Evolutionary conservation across 352 stramenopile genomes (phyloP).

Genomic region (Phytopythium boreale): DNA sequence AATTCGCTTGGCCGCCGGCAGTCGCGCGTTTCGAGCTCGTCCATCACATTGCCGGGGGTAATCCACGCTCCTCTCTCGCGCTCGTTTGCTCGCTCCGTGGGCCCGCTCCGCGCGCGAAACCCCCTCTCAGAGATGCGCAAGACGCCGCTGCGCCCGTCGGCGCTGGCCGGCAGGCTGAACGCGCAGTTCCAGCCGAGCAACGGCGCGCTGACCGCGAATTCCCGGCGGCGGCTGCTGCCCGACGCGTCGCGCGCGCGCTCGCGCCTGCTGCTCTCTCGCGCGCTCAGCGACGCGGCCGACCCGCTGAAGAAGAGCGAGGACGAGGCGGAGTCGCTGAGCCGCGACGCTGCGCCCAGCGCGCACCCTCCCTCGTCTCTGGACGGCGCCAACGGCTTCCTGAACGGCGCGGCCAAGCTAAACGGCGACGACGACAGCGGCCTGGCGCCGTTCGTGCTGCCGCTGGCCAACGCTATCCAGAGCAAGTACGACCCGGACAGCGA

Average conservation of each 20-base stretch:
- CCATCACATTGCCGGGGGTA: not conserved
- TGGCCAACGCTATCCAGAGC: not conserved
- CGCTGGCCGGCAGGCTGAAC: slow-evolving; percentile 11
- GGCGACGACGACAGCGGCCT: not conserved
- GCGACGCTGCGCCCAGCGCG: not conserved
- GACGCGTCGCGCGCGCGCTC: slow-evolving; percentile 1
- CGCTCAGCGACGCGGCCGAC: slow-evolving; percentile 42
- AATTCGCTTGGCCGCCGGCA: not conserved
- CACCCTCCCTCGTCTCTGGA: not conserved
- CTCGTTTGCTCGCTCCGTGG: not conserved
- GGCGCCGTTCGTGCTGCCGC: not conserved
- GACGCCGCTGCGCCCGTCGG: slow-evolving; percentile 36
- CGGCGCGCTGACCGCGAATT: not conserved
- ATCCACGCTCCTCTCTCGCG: too few species aligned
- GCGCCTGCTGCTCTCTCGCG: slow-evolving; percentile 24
- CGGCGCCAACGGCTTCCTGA: slow-evolving; percentile 4
- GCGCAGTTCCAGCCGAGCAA: not conserved
- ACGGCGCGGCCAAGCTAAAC: not conserved
- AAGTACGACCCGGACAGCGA: slow-evolving; percentile 7
- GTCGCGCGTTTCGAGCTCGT: not conserved
- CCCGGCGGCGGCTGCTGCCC: slow-evolving; percentile 10
- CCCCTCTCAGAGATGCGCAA: slow-evolving; percentile 2
- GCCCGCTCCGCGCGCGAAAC: not conserved
- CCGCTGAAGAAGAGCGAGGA: slow-evolving; percentile 12
- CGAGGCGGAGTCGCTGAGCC: not conserved